These are phyloP conservation scores for Botrytis aclada DNA, from an alignment of 2,329 filamentous ascomycete genomes.

Conservation along the genomic window DNA sequence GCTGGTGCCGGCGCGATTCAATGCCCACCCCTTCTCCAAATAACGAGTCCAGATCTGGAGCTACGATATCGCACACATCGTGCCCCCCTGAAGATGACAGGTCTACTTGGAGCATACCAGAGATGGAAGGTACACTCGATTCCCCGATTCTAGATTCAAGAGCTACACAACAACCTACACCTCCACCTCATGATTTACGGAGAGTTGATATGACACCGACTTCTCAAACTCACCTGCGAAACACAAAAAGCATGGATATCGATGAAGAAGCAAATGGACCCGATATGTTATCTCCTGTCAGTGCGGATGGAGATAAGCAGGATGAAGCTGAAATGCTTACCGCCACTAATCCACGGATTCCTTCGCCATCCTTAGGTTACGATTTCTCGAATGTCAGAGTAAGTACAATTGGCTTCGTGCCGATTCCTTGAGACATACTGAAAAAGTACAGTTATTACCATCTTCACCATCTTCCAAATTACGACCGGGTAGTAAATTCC, in stretches of 20 bases:
- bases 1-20: slow-evolving; percentile 35
- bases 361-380: slow-evolving; percentile 49
- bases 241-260: slow-evolving; percentile 43
- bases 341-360: slow-evolving; percentile 34
- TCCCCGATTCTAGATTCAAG: slow-evolving; percentile 31
- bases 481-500: slow-evolving; percentile 82
- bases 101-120: slow-evolving; percentile 37
- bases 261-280: slow-evolving; percentile 39
- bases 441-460: slow-evolving; percentile 49
- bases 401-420: slow-evolving; percentile 34
- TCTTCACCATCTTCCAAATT: slow-evolving; percentile 83
- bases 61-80: slow-evolving; percentile 38
- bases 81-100: slow-evolving; percentile 46
- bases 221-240: slow-evolving; percentile 36
- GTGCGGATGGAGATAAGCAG: slow-evolving; percentile 40
- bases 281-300: slow-evolving; percentile 38
- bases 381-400: slow-evolving; percentile 56
- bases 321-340: slow-evolving; percentile 39
- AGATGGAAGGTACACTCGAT: slow-evolving; percentile 37
- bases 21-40: slow-evolving; percentile 39
- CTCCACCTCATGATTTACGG: slow-evolving; percentile 32
- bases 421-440: not conserved
- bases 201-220: slow-evolving; percentile 34
- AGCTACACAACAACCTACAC: slow-evolving; percentile 35
- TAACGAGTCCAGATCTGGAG: slow-evolving; percentile 29